Evolutionary conservation across 306 rosid species (phyloP).

Genomic region (Canavalia ensiformis): DNA sequence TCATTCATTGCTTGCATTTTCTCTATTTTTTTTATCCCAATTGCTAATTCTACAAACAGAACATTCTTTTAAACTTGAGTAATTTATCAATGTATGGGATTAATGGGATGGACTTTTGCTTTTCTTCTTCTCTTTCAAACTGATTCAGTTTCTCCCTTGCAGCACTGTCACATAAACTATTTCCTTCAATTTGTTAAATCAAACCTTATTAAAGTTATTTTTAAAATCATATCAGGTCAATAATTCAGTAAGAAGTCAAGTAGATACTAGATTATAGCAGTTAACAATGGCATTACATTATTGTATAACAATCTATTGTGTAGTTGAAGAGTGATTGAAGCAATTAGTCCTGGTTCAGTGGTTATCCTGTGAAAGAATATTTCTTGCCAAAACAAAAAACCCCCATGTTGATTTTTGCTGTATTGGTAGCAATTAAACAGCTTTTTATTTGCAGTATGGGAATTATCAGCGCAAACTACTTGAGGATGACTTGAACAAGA

Average conservation of each 20-base stretch:
- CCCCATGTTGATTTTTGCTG: neutral
- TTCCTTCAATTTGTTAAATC: neutral
- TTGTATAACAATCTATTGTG: too few species aligned
- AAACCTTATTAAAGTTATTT: neutral
- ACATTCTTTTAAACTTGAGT: neutral
- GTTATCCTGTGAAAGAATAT: too few species aligned
- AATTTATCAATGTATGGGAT: neutral
- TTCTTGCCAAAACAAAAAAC: conserved; percentile 6
- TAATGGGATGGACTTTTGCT: conserved; percentile 3
- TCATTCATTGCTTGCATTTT: neutral
- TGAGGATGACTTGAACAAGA: conserved; percentile 80
- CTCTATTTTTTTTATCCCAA: neutral
- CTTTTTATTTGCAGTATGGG: conserved; percentile 69
- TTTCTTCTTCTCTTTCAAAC: neutral
- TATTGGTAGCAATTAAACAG: neutral
- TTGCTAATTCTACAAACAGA: neutral
- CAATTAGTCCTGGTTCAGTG: conserved; percentile 23
- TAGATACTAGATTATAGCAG: neutral
- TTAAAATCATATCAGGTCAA: neutral
- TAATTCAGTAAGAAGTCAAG: neutral
- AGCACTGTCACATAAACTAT: neutral
- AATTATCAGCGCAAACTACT: conserved; percentile 66
- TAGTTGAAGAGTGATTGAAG: too few species aligned
- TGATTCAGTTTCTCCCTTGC: neutral
- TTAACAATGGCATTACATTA: neutral